Percentiles rank a stretch among this genome's conserved stretches.
phyloP scores from a whole-genome alignment of 2,329 filamentous ascomycete species.

The Botrytis deweyae region DNA sequence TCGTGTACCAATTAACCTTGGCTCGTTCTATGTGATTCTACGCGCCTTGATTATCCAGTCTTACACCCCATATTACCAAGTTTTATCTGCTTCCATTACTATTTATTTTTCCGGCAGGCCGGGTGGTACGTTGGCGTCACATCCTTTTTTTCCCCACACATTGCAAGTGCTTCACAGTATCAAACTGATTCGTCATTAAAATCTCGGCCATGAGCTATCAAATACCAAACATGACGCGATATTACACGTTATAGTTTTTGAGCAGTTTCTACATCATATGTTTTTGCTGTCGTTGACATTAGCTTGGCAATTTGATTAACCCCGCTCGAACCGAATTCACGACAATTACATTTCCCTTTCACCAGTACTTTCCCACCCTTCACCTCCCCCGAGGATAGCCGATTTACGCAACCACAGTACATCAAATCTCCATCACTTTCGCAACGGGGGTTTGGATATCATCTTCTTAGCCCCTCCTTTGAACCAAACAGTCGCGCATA shows the following conservation, averaged over 20 bases:
- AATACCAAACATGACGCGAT: neutral
- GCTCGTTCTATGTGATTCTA: neutral
- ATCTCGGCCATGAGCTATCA: neutral
- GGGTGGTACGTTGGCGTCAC: neutral
- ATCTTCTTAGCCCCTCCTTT: neutral
- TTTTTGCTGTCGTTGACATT: neutral
- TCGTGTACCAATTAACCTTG: neutral
- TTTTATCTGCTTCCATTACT: neutral
- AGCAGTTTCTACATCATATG: neutral
- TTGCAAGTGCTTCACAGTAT: slow-evolving; percentile 1
- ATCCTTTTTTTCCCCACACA: neutral
- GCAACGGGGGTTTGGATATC: too few relatives aligned
- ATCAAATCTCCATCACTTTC: neutral
- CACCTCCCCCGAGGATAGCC: neutral
- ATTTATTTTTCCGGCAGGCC: too few relatives aligned
- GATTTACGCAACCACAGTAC: neutral
- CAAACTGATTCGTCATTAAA: neutral
- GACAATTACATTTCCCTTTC: neutral
- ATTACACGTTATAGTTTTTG: neutral
- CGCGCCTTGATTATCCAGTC: too few relatives aligned
- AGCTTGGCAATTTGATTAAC: neutral
- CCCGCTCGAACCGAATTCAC: neutral
- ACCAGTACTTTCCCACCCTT: neutral
- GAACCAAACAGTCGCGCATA: neutral
- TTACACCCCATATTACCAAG: too few relatives aligned